phyloP scores from a whole-genome alignment of 2,329 filamentous ascomycete species.

The Xylaria sp. region DNA sequence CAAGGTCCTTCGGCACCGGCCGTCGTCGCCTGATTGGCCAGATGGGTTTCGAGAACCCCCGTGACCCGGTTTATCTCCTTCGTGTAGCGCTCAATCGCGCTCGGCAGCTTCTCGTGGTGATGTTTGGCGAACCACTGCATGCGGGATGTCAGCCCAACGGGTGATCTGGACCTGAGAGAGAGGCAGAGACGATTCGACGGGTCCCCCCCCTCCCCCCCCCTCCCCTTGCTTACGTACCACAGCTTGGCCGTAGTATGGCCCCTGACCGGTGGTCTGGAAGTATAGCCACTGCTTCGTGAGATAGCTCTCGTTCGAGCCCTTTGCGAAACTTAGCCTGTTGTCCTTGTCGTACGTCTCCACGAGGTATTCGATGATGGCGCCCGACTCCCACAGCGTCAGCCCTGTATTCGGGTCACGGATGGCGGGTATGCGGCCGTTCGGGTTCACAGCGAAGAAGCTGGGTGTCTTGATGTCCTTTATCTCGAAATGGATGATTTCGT shows the following conservation, averaged over 20 bases:
- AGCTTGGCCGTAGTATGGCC: conserved; percentile 44
- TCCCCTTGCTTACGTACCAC: conserved; percentile 15
- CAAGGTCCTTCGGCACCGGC: conserved; percentile 11
- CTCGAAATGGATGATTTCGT: conserved; percentile 18
- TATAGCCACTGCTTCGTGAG: conserved; percentile 40
- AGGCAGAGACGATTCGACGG: background rate
- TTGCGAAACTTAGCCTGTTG: conserved; percentile 33
- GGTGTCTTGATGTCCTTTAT: conserved; percentile 17
- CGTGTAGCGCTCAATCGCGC: conserved; percentile 40
- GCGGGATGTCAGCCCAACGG: background rate
- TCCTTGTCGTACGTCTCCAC: conserved; percentile 35
- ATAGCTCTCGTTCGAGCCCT: conserved; percentile 33
- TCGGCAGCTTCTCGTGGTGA: conserved; percentile 39
- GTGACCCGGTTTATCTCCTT: conserved; percentile 41
- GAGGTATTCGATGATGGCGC: conserved; percentile 23
- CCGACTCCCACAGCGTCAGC: conserved; percentile 23
- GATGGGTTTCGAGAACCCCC: conserved; percentile 38
- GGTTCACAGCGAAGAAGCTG: conserved; percentile 17
- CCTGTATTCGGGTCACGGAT: conserved; percentile 22
- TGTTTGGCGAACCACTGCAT: conserved; percentile 37
- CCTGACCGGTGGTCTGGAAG: conserved; percentile 42
- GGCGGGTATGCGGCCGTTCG: conserved; percentile 21
- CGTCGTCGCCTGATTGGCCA: conserved; percentile 25
- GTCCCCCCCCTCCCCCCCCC: no score
- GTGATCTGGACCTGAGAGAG: background rate